Conservation (phyloP, 116 monocot species). For the Cymodocea nodosa region DNA sequence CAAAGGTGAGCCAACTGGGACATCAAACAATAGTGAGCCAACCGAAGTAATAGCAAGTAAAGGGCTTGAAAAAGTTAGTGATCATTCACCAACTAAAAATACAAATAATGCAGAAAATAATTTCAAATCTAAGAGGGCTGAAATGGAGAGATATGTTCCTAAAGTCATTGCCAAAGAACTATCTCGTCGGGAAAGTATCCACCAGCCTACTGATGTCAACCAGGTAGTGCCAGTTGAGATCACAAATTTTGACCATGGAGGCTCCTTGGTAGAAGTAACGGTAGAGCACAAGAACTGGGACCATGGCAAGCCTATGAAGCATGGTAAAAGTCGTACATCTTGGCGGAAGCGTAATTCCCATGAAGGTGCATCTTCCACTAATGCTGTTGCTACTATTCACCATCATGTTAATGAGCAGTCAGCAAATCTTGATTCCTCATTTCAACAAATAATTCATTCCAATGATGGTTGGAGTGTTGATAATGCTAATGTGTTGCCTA, state of each 20-base stretch:
- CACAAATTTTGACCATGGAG: conserved; percentile 6
- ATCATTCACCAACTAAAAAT: conserved; percentile 15
- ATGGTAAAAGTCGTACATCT: conserved; percentile 38
- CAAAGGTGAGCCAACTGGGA: conserved; percentile 30
- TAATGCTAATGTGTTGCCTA: conserved; percentile 1
- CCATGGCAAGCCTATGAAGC: conserved; percentile 30
- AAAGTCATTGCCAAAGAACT: conserved; percentile 54
- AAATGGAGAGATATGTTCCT: conserved; percentile 89
- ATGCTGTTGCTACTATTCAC: conserved; percentile 7
- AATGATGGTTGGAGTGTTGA: conserved; percentile 15
- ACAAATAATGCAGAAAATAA: conserved; percentile 21
- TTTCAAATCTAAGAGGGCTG: conserved; percentile 62
- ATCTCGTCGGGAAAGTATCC: conserved; percentile 21
- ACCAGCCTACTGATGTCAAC: conserved; percentile 1
- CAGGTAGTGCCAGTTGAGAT: not conserved
- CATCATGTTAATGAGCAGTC: conserved; percentile 13
- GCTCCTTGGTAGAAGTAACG: conserved; percentile 10
- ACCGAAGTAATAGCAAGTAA: conserved; percentile 18
- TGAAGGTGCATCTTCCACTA: conserved; percentile 14
- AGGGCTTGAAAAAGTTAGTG: conserved; percentile 1
- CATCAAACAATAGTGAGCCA: conserved; percentile 6
- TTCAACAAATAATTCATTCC: conserved; percentile 3
- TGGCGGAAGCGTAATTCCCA: conserved; percentile 46
- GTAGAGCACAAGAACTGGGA: conserved; percentile 23
- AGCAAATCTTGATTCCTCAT: conserved; percentile 3